Evolutionary conservation across 768 basidiomycete species (phyloP), one percentile per base, ranked within the genome.

Genomic region (Krasilnikovozyma curviuscula): DNA sequence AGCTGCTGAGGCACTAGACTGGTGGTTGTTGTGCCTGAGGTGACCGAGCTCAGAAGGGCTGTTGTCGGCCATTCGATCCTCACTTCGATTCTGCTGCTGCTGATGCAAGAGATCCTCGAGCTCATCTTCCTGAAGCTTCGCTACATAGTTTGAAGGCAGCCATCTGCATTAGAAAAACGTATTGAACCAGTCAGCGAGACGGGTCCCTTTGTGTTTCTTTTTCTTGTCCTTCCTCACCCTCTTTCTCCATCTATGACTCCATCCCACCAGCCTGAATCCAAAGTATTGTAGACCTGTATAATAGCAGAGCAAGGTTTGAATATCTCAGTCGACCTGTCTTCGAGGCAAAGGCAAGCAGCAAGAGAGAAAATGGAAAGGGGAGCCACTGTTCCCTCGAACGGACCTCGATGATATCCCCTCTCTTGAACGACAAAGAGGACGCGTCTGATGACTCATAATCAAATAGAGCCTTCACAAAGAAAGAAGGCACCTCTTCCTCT

Each of bases 181-280:
- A 13, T 33, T 10, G 19, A 23, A 34, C 4, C 18, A 33, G 7
- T 10, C 16, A 4, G 21, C 19, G 30, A 45, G 3, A 10, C n/a
- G n/a, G n/a, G n/a, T n/a, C n/a, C n/a, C n/a, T n/a, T n/a, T n/a
- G n/a, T n/a, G n/a, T n/a, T n/a, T n/a, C n/a, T n/a, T n/a, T n/a
- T n/a, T n/a, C n/a, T n/a, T n/a, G n/a, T n/a, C n/a, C n/a, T n/a
- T n/a, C 42, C 45, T 60, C 63, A 67, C 49, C 91, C 91, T 43
- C 91, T 76, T 63, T 82, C 79, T 46, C 83, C 81, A 40, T 78
- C 76, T 19, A 93, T 71, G 50, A 93, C 68, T 5, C 91, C 91
- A 63, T 98, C 91, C 93, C 89, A 95, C 91, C 91, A 98, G 14
- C 91, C 91, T 5, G 83, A 83, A 31, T 83, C 81, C 46, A 95